These are phyloP conservation scores for Rhodomyrtus psidioides DNA, from an alignment of 441 rosid species.

Conservation along the genomic window DNA sequence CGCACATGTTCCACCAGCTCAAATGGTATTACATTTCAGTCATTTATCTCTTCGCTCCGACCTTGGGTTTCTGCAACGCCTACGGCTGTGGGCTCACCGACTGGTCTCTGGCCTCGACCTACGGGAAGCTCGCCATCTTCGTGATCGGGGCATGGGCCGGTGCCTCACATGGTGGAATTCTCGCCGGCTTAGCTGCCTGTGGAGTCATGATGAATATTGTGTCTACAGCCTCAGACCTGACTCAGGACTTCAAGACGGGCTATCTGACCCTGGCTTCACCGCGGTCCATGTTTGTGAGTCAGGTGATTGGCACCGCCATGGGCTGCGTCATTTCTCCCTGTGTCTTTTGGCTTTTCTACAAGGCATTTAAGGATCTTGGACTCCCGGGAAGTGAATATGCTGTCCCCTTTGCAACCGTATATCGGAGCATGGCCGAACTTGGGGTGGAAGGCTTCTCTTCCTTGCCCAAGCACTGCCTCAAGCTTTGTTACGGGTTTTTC, in stretches of 20 bases:
- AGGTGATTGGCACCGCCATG: conserved; percentile 16
- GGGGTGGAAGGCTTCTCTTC: conserved; percentile 11
- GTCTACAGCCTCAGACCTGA: conserved; percentile 32
- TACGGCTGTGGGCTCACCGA: conserved; percentile 38
- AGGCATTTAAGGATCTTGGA: background rate
- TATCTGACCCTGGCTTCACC: conserved; percentile 64
- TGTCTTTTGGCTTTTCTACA: conserved; percentile 9
- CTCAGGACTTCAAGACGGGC: conserved; percentile 66
- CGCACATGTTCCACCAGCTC: conserved; percentile 13
- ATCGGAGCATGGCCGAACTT: background rate
- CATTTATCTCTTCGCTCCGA: conserved; percentile 22
- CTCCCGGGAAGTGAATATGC: background rate
- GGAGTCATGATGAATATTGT: conserved; percentile 16
- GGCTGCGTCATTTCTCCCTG: conserved; percentile 11
- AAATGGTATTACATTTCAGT: conserved; percentile 29
- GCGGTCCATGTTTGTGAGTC: conserved; percentile 48
- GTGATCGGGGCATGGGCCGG: conserved; percentile 16
- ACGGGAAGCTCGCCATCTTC: conserved; percentile 36
- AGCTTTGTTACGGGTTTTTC: background rate
- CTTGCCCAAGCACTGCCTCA: background rate
- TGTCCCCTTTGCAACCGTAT: background rate
- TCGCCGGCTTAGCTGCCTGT: conserved; percentile 5
- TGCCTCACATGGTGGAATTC: conserved; percentile 19
- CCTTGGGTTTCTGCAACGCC: conserved; percentile 34
- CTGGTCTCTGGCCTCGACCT: conserved; percentile 28